These are phyloP conservation scores for Monosporascus sp. DNA, from an alignment of 2,329 filamentous ascomycete genomes.

Conservation along the genomic window DNA sequence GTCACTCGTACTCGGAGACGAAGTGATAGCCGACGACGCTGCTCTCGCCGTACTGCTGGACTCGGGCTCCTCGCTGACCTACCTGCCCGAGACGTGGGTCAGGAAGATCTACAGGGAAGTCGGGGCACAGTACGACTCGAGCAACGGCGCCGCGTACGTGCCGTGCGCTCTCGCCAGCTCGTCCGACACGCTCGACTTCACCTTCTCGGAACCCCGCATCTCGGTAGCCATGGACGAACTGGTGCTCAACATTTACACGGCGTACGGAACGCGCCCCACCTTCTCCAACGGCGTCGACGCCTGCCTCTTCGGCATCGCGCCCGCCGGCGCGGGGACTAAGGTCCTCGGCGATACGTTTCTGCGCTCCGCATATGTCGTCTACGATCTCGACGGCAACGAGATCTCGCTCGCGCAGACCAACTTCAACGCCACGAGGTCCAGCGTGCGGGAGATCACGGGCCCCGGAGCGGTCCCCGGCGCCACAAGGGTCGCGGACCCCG, in stretches of 20 bases:
- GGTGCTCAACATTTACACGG: conserved; percentile 46
- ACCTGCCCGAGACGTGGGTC: conserved; percentile 52
- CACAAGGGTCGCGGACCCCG: conserved; percentile 42
- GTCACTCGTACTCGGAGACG: conserved; percentile 41
- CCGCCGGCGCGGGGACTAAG: conserved; percentile 48
- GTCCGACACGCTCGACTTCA: conserved; percentile 43
- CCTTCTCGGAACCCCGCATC: conserved; percentile 50
- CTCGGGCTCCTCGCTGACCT: conserved; percentile 63
- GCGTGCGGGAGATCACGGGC: conserved; percentile 52
- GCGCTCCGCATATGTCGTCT: conserved; percentile 70
- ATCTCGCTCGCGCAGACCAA: conserved; percentile 65
- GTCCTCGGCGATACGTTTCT: conserved; percentile 73
- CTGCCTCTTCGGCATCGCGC: conserved; percentile 64
- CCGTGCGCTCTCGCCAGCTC: conserved; percentile 47
- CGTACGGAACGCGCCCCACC: conserved; percentile 40
- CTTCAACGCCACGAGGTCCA: conserved; percentile 49
- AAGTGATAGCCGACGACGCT: conserved; percentile 39
- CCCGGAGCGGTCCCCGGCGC: conserved; percentile 48
- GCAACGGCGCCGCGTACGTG: conserved; percentile 54
- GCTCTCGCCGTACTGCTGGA: conserved; percentile 64
- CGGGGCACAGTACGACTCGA: conserved; percentile 46
- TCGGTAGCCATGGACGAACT: conserved; percentile 54
- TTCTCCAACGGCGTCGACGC: conserved; percentile 50
- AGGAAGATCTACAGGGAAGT: conserved; percentile 39
- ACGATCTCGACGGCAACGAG: conserved; percentile 66